phyloP scores from a whole-genome alignment of 2,329 filamentous ascomycete species.

The Xylariaceae sp. region DNA sequence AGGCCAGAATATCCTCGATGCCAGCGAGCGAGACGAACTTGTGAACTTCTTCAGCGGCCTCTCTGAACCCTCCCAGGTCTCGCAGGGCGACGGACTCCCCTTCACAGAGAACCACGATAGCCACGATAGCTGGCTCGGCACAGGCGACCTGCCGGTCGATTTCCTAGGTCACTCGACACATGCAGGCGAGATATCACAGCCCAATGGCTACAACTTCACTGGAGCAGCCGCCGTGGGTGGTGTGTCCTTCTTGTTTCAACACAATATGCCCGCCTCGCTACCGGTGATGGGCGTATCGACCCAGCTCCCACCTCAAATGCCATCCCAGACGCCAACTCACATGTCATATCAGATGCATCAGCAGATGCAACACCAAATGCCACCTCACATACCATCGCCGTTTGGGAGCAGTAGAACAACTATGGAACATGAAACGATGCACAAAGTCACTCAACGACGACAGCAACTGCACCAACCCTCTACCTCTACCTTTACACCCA shows the following conservation, averaged over 20 bases:
- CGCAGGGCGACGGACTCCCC: slow-evolving; percentile 49
- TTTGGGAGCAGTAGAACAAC: too few relatives aligned
- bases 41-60: slow-evolving; percentile 55
- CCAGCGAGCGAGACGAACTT: slow-evolving; percentile 56
- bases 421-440: too few relatives aligned
- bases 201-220: too few relatives aligned
- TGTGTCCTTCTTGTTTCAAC: slow-evolving; percentile 19
- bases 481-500: too few relatives aligned
- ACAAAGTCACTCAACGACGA: not conserved
- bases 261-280: slow-evolving; percentile 26
- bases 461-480: too few relatives aligned
- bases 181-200: slow-evolving; percentile 37
- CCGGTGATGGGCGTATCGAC: slow-evolving; percentile 22
- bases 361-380: slow-evolving; percentile 15
- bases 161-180: slow-evolving; percentile 65
- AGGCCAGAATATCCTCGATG: slow-evolving; percentile 62
- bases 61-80: slow-evolving; percentile 43
- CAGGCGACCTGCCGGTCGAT: slow-evolving; percentile 44
- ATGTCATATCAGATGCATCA: slow-evolving; percentile 10
- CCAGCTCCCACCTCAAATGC: slow-evolving; percentile 26
- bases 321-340: slow-evolving; percentile 18
- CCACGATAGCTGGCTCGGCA: too few relatives aligned
- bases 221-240: too few relatives aligned
- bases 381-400: slow-evolving; percentile 11
- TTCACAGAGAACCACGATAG: slow-evolving; percentile 35